phyloP scores from a whole-genome alignment of 2,329 filamentous ascomycete genomes.

The Torrubiella hemipterigena region DNA sequence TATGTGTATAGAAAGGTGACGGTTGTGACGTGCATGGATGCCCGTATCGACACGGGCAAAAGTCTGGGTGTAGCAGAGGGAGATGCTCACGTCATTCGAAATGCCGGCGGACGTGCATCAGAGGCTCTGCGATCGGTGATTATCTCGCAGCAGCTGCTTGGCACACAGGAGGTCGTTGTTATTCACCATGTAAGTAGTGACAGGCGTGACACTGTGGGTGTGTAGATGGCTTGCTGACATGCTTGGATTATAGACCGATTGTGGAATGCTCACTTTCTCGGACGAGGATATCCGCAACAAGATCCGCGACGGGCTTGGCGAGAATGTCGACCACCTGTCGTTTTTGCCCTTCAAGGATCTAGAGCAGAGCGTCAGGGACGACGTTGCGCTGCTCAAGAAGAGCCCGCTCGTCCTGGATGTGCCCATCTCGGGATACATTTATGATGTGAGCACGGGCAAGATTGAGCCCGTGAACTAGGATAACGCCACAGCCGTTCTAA shows the following conservation, averaged over 20 bases:
- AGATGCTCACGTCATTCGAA: conserved; percentile 69
- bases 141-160: conserved; percentile 69
- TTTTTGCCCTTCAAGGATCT: conserved; percentile 57
- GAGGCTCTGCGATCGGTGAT: conserved; percentile 65
- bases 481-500: not conserved
- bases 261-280: conserved; percentile 55
- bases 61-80: conserved; percentile 62
- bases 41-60: conserved; percentile 54
- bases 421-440: conserved; percentile 60
- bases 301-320: conserved; percentile 47
- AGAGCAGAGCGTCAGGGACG: conserved; percentile 50
- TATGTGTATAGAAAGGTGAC: conserved; percentile 17
- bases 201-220: too few relatives aligned
- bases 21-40: conserved; percentile 69
- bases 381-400: conserved; percentile 50
- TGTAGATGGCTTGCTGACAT: too few relatives aligned
- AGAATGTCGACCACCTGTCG: conserved; percentile 37
- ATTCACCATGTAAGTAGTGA: conserved; percentile 46
- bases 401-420: conserved; percentile 50
- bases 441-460: conserved; percentile 64
- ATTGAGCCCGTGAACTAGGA: conserved; percentile 11
- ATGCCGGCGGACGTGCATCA: conserved; percentile 53
- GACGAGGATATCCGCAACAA: conserved; percentile 43
- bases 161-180: conserved; percentile 62
- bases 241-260: conserved; percentile 20